These are phyloP conservation scores for Wallacemonas sp. DNA, from an alignment of 208 protist genomes.

Conservation along the genomic window DNA sequence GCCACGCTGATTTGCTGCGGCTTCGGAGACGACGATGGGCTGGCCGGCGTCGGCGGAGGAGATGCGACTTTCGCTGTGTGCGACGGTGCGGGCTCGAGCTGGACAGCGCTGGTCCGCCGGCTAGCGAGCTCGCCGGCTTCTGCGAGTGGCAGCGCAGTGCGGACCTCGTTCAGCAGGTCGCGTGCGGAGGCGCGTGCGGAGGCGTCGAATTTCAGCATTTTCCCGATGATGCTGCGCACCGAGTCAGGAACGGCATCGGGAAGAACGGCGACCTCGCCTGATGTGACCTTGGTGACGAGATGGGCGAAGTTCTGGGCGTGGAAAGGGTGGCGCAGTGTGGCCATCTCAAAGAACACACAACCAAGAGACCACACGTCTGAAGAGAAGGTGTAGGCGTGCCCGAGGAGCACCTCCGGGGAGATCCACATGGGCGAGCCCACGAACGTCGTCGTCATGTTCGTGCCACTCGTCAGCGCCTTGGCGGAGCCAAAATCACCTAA, in stretches of 20 bases:
- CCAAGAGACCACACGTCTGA: constrained; percentile 89
- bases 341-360: constrained; percentile 80
- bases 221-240: constrained; percentile 45
- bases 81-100: neutral
- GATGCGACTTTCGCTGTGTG: neutral
- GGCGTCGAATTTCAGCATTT: constrained; percentile 69
- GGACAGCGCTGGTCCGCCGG: neutral
- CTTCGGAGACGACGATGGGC: neutral
- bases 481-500: constrained; percentile 83
- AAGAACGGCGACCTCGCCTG: constrained; percentile 56
- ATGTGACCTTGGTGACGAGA: constrained; percentile 81
- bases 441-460: constrained; percentile 53
- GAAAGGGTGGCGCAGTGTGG: constrained; percentile 53
- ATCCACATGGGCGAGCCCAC: constrained; percentile 85
- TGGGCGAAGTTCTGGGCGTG: constrained; percentile 63
- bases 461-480: constrained; percentile 40
- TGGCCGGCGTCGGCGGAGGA: neutral
- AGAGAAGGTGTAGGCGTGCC: constrained; percentile 78
- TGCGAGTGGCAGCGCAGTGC: neutral
- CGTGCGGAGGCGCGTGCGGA: constrained; percentile 35
- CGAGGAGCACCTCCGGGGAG: constrained; percentile 82
- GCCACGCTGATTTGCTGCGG: no score
- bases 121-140: constrained; percentile 2
- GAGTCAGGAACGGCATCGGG: constrained; percentile 38
- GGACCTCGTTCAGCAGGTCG: constrained; percentile 29